Evolutionary conservation across 75 land plant species (phyloP).

Genomic region (Pseudotsuga menziesii): DNA sequence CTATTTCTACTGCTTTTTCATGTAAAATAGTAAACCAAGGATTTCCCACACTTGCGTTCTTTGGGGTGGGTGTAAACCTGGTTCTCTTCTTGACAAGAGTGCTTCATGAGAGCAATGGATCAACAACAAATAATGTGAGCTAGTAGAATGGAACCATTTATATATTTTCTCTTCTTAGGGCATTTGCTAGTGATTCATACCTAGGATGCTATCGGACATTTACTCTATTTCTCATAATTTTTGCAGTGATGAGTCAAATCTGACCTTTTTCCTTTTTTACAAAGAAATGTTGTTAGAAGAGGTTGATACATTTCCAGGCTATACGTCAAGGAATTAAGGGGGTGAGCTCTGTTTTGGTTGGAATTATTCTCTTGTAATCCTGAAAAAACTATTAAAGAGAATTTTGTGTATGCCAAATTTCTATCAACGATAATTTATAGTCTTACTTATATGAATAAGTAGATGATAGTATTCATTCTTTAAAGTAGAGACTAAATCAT

Average conservation of each 20-base stretch:
- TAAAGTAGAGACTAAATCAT: neutral
- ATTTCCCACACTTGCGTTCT: no score
- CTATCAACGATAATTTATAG: no score
- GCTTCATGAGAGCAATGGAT: slow-evolving; percentile 55
- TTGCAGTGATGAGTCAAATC: slow-evolving; percentile 41
- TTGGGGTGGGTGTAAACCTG: no score
- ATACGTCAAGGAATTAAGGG: neutral
- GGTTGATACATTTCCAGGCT: neutral
- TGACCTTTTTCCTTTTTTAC: neutral
- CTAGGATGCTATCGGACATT: slow-evolving; percentile 77
- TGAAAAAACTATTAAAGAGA: neutral
- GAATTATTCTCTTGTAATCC: neutral
- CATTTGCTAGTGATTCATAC: no score
- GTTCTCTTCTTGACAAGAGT: slow-evolving; percentile 80
- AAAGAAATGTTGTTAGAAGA: neutral
- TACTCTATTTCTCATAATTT: slow-evolving; percentile 58
- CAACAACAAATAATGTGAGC: slow-evolving; percentile 77
- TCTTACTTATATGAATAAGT: neutral
- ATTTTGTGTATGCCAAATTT: neutral
- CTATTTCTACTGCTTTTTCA: neutral
- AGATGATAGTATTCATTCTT: neutral
- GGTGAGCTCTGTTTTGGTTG: neutral
- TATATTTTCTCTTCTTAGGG: no score
- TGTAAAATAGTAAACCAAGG: slow-evolving; percentile 56
- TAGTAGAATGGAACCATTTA: slow-evolving; percentile 78